phyloP scores from a whole-genome alignment of 2,329 filamentous ascomycete species.

The Byssochlamys sp. region DNA sequence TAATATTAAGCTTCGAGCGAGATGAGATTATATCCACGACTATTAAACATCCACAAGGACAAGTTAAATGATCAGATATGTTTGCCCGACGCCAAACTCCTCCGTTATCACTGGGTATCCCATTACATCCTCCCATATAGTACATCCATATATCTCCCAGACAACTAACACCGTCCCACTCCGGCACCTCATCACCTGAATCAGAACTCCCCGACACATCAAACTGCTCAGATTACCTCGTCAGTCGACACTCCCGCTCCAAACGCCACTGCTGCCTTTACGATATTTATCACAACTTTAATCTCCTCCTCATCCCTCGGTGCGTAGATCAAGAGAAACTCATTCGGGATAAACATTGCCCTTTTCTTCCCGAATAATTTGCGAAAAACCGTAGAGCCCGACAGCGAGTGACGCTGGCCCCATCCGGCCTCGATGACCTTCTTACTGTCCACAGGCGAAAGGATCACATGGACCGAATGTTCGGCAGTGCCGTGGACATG shows the following conservation, averaged over 20 bases:
- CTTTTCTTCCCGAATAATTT: conserved; percentile 33
- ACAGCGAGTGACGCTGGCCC: conserved; percentile 56
- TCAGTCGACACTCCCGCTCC: not conserved
- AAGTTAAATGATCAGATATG: too few species aligned
- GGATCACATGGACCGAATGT: not conserved
- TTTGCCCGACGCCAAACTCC: not conserved
- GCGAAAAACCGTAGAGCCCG: conserved; percentile 52
- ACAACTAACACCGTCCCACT: not conserved
- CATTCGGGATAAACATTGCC: not conserved
- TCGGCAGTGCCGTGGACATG: not conserved
- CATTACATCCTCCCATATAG: not conserved
- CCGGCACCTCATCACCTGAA: not conserved
- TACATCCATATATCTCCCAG: not conserved
- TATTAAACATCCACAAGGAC: not conserved
- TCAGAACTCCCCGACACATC: not conserved
- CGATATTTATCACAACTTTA: conserved; percentile 54
- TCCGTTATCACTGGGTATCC: not conserved
- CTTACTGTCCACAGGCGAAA: conserved; percentile 24
- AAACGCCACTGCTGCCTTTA: conserved; percentile 44
- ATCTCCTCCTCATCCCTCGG: conserved; percentile 59
- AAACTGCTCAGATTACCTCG: not conserved
- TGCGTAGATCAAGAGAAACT: conserved; percentile 60
- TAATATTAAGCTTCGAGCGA: not conserved
- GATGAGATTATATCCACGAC: not conserved
- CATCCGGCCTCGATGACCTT: conserved; percentile 64